A percentile compares a stretch with the other conserved stretches of the same genome.
phyloP scores from a whole-genome alignment of 106 monocot species.

The Ottelia alismoides region DNA sequence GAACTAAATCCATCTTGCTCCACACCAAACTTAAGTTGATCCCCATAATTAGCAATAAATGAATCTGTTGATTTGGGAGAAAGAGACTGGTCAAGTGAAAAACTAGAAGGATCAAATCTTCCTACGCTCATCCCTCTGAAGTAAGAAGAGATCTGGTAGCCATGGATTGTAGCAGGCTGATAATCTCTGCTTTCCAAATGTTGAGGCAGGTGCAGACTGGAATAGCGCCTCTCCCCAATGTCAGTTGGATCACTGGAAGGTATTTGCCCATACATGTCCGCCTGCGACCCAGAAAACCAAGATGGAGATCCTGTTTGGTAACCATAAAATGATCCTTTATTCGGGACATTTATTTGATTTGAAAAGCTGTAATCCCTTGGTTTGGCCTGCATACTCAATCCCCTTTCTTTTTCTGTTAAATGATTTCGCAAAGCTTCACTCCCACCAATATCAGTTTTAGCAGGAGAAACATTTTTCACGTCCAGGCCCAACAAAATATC shows the following conservation, averaged over 20 bases:
- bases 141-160: conserved; percentile 63
- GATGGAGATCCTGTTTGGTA: conserved; percentile 29
- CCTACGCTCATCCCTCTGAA: too few species aligned
- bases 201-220: conserved; percentile 44
- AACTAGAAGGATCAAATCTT: too few species aligned
- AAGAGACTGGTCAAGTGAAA: too few species aligned
- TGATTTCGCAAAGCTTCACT: conserved; percentile 23
- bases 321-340: conserved; percentile 29
- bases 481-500: conserved; percentile 64
- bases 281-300: conserved; percentile 42
- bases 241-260: conserved; percentile 28
- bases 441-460: conserved; percentile 26
- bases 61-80: too few species aligned
- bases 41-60: too few species aligned
- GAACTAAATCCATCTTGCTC: conserved; percentile 35
- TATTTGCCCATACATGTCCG: conserved; percentile 23
- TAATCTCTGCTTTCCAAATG: conserved; percentile 34
- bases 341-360: conserved; percentile 14
- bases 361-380: conserved; percentile 26
- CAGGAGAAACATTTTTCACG: conserved; percentile 26
- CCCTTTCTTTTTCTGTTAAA: conserved; percentile 21
- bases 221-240: conserved; percentile 36
- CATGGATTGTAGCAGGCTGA: conserved; percentile 97
- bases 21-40: conserved; percentile 23
- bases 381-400: conserved; percentile 9